A percentile compares a stretch with the other conserved stretches of the same genome.
phyloP scores from a whole-genome alignment of 495 filamentous ascomycete genomes.

The Penicillium subrubescens region DNA sequence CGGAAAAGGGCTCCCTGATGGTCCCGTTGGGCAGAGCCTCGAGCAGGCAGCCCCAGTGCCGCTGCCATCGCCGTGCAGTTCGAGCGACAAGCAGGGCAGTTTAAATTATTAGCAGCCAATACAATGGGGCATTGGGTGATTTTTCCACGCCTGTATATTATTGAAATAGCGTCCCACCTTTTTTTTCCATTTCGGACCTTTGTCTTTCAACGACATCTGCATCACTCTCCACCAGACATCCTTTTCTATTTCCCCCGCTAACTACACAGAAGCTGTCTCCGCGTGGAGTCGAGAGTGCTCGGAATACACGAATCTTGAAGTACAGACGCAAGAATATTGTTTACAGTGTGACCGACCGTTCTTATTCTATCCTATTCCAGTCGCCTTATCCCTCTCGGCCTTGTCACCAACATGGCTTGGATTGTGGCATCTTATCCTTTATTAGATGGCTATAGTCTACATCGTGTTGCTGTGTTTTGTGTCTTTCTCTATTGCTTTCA shows the following conservation, averaged over 20 bases:
- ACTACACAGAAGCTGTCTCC: neutral
- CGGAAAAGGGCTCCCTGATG: neutral
- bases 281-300: neutral
- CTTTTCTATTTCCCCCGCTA: neutral
- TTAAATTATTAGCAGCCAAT: neutral
- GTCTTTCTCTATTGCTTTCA: neutral
- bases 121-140: neutral
- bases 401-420: neutral
- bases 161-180: slow-evolving; percentile 1
- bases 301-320: neutral
- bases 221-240: neutral
- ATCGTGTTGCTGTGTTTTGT: neutral
- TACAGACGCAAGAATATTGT: neutral
- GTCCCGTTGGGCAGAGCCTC: slow-evolving; percentile 1
- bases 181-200: neutral
- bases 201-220: neutral
- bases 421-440: neutral
- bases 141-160: neutral
- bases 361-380: neutral
- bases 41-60: neutral
- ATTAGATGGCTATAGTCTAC: neutral
- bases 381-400: neutral
- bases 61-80: neutral
- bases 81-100: neutral
- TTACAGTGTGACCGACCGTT: neutral